phyloP scores from a whole-genome alignment of 768 basidiomycete genomes.

The Trametes punicea region DNA sequence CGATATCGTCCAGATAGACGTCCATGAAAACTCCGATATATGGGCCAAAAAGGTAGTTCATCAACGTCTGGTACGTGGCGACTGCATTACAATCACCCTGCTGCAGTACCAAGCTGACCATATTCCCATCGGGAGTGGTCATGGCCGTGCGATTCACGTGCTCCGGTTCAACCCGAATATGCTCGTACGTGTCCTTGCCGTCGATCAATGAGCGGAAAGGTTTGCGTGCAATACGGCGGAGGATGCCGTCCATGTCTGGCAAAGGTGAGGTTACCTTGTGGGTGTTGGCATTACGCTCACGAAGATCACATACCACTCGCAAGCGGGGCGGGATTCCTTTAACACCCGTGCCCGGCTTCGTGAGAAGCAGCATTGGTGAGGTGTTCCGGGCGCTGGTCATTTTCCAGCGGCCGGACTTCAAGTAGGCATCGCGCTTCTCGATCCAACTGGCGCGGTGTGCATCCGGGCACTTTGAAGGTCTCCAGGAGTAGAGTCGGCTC shows the following conservation, averaged over 20 bases:
- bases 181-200: conserved; percentile 29
- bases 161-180: conserved; percentile 24
- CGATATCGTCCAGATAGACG: conserved; percentile 35
- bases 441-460: conserved; percentile 16
- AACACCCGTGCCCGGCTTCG: background rate
- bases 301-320: background rate
- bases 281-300: conserved; percentile 24
- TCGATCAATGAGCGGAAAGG: conserved; percentile 23
- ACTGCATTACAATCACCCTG: conserved; percentile 31
- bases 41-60: conserved; percentile 38
- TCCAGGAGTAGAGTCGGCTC: conserved; percentile 18
- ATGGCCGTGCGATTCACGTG: conserved; percentile 24
- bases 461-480: conserved; percentile 23
- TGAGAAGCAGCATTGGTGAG: conserved; percentile 16
- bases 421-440: conserved; percentile 22
- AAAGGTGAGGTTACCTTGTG: conserved; percentile 21
- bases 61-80: conserved; percentile 41
- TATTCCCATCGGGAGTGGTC: conserved; percentile 28
- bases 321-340: background rate
- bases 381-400: conserved; percentile 17
- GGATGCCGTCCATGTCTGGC: conserved; percentile 24
- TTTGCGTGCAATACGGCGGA: conserved; percentile 15
- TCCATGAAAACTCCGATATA: conserved; percentile 34
- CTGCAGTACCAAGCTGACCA: conserved; percentile 30
- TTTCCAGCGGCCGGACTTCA: conserved; percentile 23